Percentiles rank a stretch among this genome's conserved stretches.
phyloP scores from a whole-genome alignment of 306 rosid species.

The Rubus idaeus region DNA sequence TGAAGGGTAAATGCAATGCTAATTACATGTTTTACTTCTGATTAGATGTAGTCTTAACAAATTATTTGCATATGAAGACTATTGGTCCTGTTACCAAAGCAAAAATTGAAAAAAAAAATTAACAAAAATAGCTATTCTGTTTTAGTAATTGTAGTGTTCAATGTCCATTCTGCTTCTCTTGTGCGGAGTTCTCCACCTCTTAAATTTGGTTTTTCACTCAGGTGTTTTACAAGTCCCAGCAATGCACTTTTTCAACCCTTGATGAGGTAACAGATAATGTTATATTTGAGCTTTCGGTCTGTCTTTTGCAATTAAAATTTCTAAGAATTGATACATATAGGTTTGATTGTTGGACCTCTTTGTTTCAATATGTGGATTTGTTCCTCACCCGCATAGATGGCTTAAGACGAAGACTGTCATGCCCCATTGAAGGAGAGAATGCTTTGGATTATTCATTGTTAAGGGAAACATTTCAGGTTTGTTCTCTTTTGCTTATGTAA shows the following conservation, averaged over 20 bases:
- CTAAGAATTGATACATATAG: background rate
- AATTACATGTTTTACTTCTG: background rate
- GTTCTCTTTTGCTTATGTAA: slow-evolving; percentile 3
- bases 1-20: background rate
- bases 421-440: slow-evolving; percentile 36
- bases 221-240: slow-evolving; percentile 78
- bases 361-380: slow-evolving; percentile 76
- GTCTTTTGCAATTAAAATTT: slow-evolving; percentile 6
- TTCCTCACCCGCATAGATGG: slow-evolving; percentile 88
- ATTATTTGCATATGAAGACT: background rate
- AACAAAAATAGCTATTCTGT: background rate
- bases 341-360: slow-evolving; percentile 21
- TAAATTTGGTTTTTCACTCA: slow-evolving; percentile 36
- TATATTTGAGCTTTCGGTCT: slow-evolving; percentile 6
- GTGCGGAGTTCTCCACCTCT: background rate
- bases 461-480: slow-evolving; percentile 86
- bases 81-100: background rate
- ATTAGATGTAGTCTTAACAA: background rate
- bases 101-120: background rate
- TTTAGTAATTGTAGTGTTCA: slow-evolving; percentile 2
- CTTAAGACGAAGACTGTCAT: slow-evolving; percentile 77
- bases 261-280: slow-evolving; percentile 59
- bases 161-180: background rate
- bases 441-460: slow-evolving; percentile 52
- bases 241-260: slow-evolving; percentile 60